A percentile compares a stretch with the other conserved stretches of the same genome.
Conservation (phyloP, 2,329 filamentous ascomycete genomes). For the Arachnopeziza araneosa region DNA sequence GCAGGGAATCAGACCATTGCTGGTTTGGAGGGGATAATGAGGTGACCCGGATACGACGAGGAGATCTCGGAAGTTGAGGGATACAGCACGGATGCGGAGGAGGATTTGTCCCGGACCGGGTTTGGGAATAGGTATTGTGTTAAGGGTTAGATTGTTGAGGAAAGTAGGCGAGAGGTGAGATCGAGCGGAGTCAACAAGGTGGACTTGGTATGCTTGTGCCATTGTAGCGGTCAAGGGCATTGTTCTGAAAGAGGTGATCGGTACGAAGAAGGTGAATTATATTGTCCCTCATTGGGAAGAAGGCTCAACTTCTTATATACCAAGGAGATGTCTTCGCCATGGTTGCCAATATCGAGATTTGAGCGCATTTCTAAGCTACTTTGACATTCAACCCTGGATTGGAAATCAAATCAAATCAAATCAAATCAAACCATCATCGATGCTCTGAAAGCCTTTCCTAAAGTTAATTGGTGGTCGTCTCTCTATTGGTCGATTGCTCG, state of each 20-base stretch:
- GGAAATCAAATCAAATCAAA: too few species aligned
- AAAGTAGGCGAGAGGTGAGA: slow-evolving; percentile 6
- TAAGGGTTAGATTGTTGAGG: slow-evolving; percentile 42
- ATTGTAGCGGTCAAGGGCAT: neutral
- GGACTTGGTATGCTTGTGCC: slow-evolving; percentile 9
- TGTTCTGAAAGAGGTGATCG: neutral
- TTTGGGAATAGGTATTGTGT: slow-evolving; percentile 40
- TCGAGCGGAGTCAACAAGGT: slow-evolving; percentile 3
- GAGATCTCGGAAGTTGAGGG: slow-evolving; percentile 18
- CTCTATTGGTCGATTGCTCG: too few species aligned
- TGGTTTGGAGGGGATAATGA: slow-evolving; percentile 6
- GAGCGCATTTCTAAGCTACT: too few species aligned
- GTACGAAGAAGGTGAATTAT: too few species aligned
- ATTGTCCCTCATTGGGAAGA: too few species aligned
- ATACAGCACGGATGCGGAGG: slow-evolving; percentile 13
- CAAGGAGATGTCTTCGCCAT: too few species aligned
- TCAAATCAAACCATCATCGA: too few species aligned
- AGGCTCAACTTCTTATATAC: too few species aligned
- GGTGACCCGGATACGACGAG: slow-evolving; percentile 13
- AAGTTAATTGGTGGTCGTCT: neutral
- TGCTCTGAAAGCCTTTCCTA: too few species aligned
- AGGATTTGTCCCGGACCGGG: slow-evolving; percentile 27
- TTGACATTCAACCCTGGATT: too few species aligned
- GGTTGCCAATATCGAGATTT: too few species aligned
- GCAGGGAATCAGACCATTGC: slow-evolving; percentile 44